Evolutionary conservation across 202 grass and related monocot species (phyloP), one percentile per base, ranked within the genome.

Genomic region (Brachypodium distachyon): DNA sequence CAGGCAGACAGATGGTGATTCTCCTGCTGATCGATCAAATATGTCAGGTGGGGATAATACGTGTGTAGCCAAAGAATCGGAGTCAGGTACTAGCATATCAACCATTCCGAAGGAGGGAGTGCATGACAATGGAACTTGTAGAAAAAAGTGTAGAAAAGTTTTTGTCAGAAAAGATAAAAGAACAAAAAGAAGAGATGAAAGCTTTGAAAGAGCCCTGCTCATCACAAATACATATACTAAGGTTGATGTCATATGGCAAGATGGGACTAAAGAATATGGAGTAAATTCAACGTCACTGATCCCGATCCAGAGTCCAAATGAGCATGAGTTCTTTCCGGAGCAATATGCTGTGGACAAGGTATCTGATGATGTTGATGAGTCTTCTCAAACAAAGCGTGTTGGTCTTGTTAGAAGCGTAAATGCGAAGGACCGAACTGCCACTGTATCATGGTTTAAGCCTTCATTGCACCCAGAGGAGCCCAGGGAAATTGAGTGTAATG

Each of bases 311-410:
- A 99, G 47, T 72, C 92, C 96, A 65, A 92, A 87, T 81, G 96
- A 99, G 22, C 82, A 93, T 83, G 96, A 99, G 38, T 96, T 95
- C 72, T 99, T 99, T 38, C 96, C 96, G 5, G 91, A 95, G 79
- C 87, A 93, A 41, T 99, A 92, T 81, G 89, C 90, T 5, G 67
- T 95, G 39, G 92, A 99, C 70, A 90, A 94, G 67, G 68, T 82
- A 18, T 79, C 87, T 34, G 90, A 92, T 88, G 96, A 99, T 57
- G 82, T 72, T 22, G 89, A 90, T 29, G 80, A 92, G 66, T 91
- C 87, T 79, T 86, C 70, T 84, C 77, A 80, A 72, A 87, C 70
- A 81, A 86, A 62, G 48, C 89, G 87, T 56, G 43, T 83, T 32
- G 96, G 96, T 57, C 78, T 99, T 83, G 81, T 99, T 55, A 87